Conservation (phyloP, 148 eudicot species). For the Amaranthus hypochondriacus region DNA sequence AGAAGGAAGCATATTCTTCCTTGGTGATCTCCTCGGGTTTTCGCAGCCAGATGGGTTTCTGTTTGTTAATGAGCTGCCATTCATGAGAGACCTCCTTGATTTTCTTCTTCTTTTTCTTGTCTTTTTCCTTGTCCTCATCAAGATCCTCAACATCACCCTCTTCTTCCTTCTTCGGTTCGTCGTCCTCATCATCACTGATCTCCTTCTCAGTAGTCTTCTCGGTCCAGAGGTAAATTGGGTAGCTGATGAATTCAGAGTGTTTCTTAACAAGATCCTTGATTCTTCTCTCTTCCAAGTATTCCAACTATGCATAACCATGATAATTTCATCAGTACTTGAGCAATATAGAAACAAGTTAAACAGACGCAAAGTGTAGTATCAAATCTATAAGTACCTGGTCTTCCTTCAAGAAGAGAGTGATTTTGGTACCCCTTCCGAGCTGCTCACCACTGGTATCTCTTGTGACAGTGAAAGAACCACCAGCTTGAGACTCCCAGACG, state of each 20-base stretch:
- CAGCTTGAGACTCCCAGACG: conserved; percentile 89
- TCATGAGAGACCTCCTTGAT: conserved; percentile 85
- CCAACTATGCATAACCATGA: conserved; percentile 36
- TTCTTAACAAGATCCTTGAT: conserved; percentile 91
- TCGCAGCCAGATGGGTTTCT: conserved; percentile 87
- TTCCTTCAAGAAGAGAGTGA: conserved; percentile 82
- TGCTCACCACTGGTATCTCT: conserved; percentile 69
- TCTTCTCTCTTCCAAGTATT: conserved; percentile 84
- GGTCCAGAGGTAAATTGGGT: conserved; percentile 90
- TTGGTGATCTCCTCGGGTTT: conserved; percentile 90
- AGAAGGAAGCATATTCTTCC: conserved; percentile 87
- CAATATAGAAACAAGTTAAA: not conserved
- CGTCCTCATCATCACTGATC: conserved; percentile 84
- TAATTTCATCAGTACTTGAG: not conserved
- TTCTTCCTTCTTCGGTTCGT: conserved; percentile 67
- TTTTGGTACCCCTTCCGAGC: conserved; percentile 87
- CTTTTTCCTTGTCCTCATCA: conserved; percentile 73
- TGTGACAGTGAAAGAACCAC: conserved; percentile 83
- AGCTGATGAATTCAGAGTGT: conserved; percentile 92
- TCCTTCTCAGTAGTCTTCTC: conserved; percentile 89
- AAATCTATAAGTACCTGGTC: conserved; percentile 51
- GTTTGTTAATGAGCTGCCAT: conserved; percentile 85
- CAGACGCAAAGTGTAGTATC: not conserved
- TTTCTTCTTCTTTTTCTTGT: conserved; percentile 65
- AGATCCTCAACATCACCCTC: conserved; percentile 81